A percentile compares a stretch with the other conserved stretches of the same genome.
Conservation (phyloP, 306 rosid species). For the Cyamopsis tetragonoloba region DNA sequence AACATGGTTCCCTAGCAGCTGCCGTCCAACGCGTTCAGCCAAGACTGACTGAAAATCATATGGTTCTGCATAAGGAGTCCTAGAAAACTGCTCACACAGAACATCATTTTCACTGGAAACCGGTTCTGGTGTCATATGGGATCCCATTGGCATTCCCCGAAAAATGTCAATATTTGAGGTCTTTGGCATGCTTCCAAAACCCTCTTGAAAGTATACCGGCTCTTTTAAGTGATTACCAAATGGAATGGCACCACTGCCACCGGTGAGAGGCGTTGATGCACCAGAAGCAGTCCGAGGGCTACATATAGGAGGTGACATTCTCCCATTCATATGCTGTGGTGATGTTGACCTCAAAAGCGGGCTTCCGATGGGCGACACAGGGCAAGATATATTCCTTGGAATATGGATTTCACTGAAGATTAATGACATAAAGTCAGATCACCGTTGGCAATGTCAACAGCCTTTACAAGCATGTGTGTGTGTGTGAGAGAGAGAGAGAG, state of each 20-base stretch:
- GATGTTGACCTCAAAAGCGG: constrained; percentile 92
- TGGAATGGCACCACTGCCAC: constrained; percentile 74
- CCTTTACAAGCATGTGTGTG: not conserved
- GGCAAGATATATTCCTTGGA: constrained; percentile 88
- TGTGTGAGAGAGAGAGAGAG: constrained; percentile 26
- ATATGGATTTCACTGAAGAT: constrained; percentile 75
- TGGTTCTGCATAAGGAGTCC: constrained; percentile 43
- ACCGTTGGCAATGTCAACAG: constrained; percentile 17
- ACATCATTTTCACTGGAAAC: constrained; percentile 56
- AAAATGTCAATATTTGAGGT: constrained; percentile 68
- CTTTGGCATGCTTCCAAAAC: constrained; percentile 65
- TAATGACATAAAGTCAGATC: constrained; percentile 38
- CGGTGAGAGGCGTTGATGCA: constrained; percentile 86
- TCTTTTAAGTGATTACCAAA: constrained; percentile 56
- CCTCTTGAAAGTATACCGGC: constrained; percentile 66
- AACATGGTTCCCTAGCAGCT: constrained; percentile 71
- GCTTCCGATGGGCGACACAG: constrained; percentile 97
- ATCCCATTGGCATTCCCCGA: constrained; percentile 71
- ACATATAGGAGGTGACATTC: constrained; percentile 94
- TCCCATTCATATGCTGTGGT: constrained; percentile 82
- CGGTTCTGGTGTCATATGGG: constrained; percentile 63
- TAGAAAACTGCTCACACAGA: constrained; percentile 48
- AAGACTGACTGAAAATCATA: constrained; percentile 82
- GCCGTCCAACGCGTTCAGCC: constrained; percentile 87
- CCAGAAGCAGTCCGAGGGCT: constrained; percentile 95